phyloP scores from a whole-genome alignment of 805 yeast species.

The Candida sphagnicola region DNA sequence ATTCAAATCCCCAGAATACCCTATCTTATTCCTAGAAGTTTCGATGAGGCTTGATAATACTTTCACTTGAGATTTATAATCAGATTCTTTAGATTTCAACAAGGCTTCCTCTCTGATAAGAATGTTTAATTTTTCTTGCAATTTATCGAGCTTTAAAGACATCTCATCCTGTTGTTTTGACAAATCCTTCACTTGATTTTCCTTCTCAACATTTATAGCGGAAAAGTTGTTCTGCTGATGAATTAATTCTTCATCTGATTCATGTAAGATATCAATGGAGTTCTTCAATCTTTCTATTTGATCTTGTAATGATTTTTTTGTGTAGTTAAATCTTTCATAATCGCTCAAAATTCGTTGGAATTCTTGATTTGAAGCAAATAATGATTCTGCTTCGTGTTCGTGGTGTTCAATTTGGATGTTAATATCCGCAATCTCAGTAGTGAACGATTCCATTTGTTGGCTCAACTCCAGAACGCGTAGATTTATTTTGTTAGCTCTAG shows the following conservation, averaged over 20 bases:
- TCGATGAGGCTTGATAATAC: slow-evolving; percentile 9
- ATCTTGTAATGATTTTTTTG: slow-evolving; percentile 40
- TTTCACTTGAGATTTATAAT: slow-evolving; percentile 24
- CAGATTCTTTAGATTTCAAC: slow-evolving; percentile 40
- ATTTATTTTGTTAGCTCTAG: slow-evolving; percentile 60
- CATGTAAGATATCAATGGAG: slow-evolving; percentile 44
- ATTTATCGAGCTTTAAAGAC: slow-evolving; percentile 10
- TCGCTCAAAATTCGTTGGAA: slow-evolving; percentile 69
- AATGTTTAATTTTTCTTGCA: slow-evolving; percentile 19
- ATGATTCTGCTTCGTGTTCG: slow-evolving; percentile 54
- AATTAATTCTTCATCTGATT: slow-evolving; percentile 29
- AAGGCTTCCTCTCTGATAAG: slow-evolving; percentile 53
- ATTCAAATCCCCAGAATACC: not conserved
- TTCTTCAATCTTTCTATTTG: slow-evolving; percentile 50
- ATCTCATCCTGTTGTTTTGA: not conserved
- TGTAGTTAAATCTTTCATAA: slow-evolving; percentile 53
- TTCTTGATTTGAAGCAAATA: slow-evolving; percentile 76
- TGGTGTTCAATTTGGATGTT: slow-evolving; percentile 48
- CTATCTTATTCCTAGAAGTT: slow-evolving; percentile 1
- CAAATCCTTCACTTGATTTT: slow-evolving; percentile 10
- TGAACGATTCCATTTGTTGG: slow-evolving; percentile 40
- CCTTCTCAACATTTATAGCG: slow-evolving; percentile 14
- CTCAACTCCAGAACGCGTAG: slow-evolving; percentile 43
- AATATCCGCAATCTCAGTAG: slow-evolving; percentile 44
- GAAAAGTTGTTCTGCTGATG: slow-evolving; percentile 27